Evolutionary conservation across 768 basidiomycete genomes (phyloP), one percentile per base, ranked within the genome.

Genomic region (Macrolepiota fuliginosa): DNA sequence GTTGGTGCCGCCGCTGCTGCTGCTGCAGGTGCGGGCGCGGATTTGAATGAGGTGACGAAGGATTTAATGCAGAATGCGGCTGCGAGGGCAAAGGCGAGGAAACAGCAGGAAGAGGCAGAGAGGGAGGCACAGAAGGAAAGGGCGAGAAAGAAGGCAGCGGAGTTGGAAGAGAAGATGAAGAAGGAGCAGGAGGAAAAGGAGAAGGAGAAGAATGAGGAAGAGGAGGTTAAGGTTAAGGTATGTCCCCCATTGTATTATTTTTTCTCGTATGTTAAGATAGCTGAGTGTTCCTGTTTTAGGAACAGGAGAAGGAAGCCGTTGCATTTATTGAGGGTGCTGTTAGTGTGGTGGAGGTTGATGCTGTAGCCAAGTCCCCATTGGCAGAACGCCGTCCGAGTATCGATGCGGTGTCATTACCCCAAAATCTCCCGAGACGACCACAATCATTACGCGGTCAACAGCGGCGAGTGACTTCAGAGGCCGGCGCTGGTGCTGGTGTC

Each of bases 11-110:
- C 68, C 11, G 53, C 74, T 4, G 69, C 71, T 40, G 61, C 63
- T 19, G 56, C 74, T 12, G 68, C 79, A 25, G 70, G 77, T 2
- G 68, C 76, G 35, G 85, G 77, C 2, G 68, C 76, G 36, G 85
- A 86, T 58, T 68, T 90, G 32, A 89, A 92, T 54, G 85, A 85
- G 55, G 83, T 77, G n/a, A 81, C 83, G 61, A 90, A 90, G 70
- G 85, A 86, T 50, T 76, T 87, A 17, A 94, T 95, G 94, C 92
- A 93, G 62, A 83, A 73, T 58, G 91, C 91, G 5, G 94, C 94
- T 1, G 92, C 91, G 63, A 83, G 92, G 42, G 94, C 94, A 5
- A 88, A 85, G 68, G 83, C 89, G 63, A 79, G 94, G 57, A 78
- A 92, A 51, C 88, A 91, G 67, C 82, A 89, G 54, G 94, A 95